phyloP scores from a whole-genome alignment of 73 alveolate genomes.

The Paramecium sexaurelia region DNA sequence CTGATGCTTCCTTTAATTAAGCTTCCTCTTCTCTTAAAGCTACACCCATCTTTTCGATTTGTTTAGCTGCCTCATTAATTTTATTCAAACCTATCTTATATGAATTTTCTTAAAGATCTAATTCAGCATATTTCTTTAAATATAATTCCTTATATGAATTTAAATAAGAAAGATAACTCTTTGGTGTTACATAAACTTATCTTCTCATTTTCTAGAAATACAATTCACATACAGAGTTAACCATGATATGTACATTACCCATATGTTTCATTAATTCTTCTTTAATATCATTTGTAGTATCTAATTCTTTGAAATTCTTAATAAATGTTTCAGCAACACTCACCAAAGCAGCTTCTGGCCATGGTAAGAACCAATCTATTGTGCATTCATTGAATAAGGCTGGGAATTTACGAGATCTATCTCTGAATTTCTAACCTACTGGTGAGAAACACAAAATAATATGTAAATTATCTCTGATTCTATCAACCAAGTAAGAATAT shows the following conservation, averaged over 20 bases:
- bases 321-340: conserved; percentile 92
- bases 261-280: conserved; percentile 94
- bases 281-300: conserved; percentile 91
- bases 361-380: conserved; percentile 99
- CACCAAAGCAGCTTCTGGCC: conserved; percentile 99
- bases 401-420: conserved; percentile 99
- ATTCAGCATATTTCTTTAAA: conserved; percentile 89
- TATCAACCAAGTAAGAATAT: conserved; percentile 95
- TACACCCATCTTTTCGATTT: conserved; percentile 91
- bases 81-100: conserved; percentile 90
- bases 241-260: conserved; percentile 98
- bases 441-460: conserved; percentile 99
- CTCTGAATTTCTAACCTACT: conserved; percentile 98
- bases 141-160: conserved; percentile 98
- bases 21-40: conserved; percentile 94
- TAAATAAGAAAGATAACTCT: conserved; percentile 98
- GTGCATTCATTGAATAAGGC: conserved; percentile 98
- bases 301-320: conserved; percentile 84
- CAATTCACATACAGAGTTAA: conserved; percentile 94
- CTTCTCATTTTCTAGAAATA: conserved; percentile 99
- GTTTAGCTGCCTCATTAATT: conserved; percentile 90
- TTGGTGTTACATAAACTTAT: conserved; percentile 99
- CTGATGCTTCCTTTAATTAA: conserved; percentile 90
- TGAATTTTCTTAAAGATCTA: conserved; percentile 88
- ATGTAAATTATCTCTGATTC: conserved; percentile 98